Conservation (phyloP, 768 basidiomycete species). For the Russula compacta region DNA sequence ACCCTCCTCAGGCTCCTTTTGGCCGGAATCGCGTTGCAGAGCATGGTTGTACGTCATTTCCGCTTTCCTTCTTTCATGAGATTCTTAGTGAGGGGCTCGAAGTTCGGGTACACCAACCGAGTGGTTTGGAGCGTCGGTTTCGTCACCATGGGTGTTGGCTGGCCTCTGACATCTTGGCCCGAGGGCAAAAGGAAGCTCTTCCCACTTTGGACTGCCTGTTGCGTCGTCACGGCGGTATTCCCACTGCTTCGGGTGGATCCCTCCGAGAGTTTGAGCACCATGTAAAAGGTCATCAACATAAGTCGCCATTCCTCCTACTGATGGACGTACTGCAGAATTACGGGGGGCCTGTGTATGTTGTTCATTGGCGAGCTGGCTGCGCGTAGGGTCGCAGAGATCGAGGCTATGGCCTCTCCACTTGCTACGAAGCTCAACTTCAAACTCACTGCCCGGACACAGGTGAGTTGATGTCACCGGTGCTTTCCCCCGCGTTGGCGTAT, state of each 20-base stretch:
- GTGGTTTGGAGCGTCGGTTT: conserved; percentile 66
- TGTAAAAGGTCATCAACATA: conserved; percentile 38
- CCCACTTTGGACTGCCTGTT: conserved; percentile 40
- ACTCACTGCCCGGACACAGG: conserved; percentile 2
- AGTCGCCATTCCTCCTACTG: neutral
- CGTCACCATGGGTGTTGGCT: conserved; percentile 46
- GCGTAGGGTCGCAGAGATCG: conserved; percentile 1
- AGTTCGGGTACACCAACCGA: conserved; percentile 67
- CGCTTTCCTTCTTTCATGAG: neutral
- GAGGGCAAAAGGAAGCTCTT: conserved; percentile 24
- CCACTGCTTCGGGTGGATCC: conserved; percentile 68
- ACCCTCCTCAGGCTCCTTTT: conserved; percentile 26
- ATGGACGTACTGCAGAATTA: conserved; percentile 6
- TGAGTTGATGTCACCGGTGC: neutral
- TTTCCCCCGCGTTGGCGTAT: neutral
- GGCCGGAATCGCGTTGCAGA: conserved; percentile 40
- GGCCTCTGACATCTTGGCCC: conserved; percentile 55
- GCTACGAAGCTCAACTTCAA: neutral
- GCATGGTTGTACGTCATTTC: conserved; percentile 58
- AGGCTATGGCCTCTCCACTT: neutral
- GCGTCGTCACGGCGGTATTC: conserved; percentile 52
- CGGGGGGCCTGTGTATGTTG: conserved; percentile 41
- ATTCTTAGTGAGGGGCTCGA: neutral
- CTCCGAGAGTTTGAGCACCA: conserved; percentile 45
- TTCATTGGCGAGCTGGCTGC: conserved; percentile 10